Base-by-base conservation (phyloP, 2,329 filamentous ascomycete species). In the Claviceps sp. region DNA sequence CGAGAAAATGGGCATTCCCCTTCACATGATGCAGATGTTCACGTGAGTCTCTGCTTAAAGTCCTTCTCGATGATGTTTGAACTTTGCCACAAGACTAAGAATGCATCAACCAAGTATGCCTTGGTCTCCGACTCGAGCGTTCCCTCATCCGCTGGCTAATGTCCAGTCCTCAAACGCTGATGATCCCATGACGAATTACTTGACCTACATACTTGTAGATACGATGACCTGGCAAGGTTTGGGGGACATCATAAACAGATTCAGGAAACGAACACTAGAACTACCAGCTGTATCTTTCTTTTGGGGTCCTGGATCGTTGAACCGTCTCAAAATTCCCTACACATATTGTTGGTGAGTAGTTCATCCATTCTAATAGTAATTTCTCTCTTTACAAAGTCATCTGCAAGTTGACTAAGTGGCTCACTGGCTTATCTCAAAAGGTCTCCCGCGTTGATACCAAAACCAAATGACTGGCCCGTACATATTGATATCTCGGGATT, bases 201-300 rank as follows among this genome's bases (percentile, higher is more conserved):
- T 94, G 52, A 87, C 85, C 0, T 95, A 95, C 60, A 82, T 84
- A 0, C 72, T 95, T 20, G 85, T 95, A 2, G 89, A 95, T 58
- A 87, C 94, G 78, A 81, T 95, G 75, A 90, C 89, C 11, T 95
- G 89, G 89, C 89, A 95, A 67, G 89, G 89, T 0, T 70, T 95
- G 4, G 90, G 90, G 40, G 90, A 96, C 65, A 74, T 96, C 5
- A 91, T 96, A 63, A 96, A 97, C 62, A 78, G 82, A 11, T 96
- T 95, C 61, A 77, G 90, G 50, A 82, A 84, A 57, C 82, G 82
- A 54, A 79, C 78, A 14, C 74, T 95, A 1, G 84, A 85, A 26
- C 71, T 96, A 1, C 85, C 93, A 45, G 78, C 85, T 0, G 75
- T 96, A 43, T 89, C 85, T 55, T 72, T 88, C 7, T 82, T 94